Evolutionary conservation across 257 asterid species (phyloP).

Genomic region (Prunella vulgaris): DNA sequence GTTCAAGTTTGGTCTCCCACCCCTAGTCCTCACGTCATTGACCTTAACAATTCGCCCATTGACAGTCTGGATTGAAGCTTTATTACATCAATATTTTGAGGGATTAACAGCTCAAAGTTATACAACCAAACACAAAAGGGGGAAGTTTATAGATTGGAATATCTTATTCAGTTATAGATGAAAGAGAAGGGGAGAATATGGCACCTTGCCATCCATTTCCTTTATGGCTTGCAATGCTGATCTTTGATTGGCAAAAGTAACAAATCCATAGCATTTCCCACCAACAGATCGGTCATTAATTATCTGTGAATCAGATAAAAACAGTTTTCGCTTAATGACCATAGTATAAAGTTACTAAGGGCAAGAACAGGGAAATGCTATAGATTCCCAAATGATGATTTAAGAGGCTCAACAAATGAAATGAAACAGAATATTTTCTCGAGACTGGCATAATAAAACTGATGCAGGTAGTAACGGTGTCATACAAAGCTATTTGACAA

Average conservation of each 20-base stretch:
- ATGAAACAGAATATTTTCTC: background rate
- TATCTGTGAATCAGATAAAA: slow-evolving; percentile 46
- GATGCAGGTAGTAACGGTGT: slow-evolving; percentile 4
- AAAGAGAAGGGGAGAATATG: slow-evolving; percentile 10
- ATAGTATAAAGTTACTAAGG: background rate
- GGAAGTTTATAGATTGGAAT: background rate
- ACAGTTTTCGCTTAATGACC: background rate
- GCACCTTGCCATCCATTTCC: slow-evolving; percentile 86
- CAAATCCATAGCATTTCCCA: slow-evolving; percentile 80
- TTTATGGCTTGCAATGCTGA: slow-evolving; percentile 70
- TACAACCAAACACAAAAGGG: background rate
- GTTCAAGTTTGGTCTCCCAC: slow-evolving; percentile 49
- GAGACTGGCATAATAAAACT: background rate
- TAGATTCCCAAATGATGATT: background rate
- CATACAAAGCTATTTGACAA: background rate
- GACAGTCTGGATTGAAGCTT: slow-evolving; percentile 44
- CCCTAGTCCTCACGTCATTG: slow-evolving; percentile 65
- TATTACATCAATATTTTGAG: slow-evolving; percentile 19
- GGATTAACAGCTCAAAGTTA: slow-evolving; percentile 7
- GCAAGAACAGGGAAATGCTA: slow-evolving; percentile 1
- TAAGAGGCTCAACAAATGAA: background rate
- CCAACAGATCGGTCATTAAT: slow-evolving; percentile 66
- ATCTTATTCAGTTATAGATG: background rate
- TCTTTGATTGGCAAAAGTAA: slow-evolving; percentile 69
- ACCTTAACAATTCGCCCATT: slow-evolving; percentile 70